phyloP scores from a whole-genome alignment of 2,329 filamentous ascomycete species.

The Cytospora paraplurivora region DNA sequence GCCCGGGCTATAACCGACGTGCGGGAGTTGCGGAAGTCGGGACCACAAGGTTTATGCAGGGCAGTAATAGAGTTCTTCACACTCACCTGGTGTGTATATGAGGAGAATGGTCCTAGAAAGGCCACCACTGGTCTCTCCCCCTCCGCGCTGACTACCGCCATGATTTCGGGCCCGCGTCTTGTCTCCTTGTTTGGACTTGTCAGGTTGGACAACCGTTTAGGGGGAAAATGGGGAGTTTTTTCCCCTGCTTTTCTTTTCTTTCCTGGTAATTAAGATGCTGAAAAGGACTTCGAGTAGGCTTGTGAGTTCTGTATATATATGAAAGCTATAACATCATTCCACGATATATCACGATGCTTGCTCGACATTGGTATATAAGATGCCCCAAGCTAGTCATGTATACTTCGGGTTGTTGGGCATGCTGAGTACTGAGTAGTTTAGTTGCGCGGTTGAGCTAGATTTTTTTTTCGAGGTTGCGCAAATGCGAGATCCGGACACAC shows the following conservation, averaged over 20 bases:
- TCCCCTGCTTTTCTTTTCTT: no score
- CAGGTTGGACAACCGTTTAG: no score
- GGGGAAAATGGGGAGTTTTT: neutral
- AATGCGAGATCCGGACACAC: conserved; percentile 6
- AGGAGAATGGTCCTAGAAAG: conserved; percentile 35
- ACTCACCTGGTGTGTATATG: conserved; percentile 36
- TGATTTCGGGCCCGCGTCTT: neutral
- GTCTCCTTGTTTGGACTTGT: neutral
- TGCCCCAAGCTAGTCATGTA: neutral
- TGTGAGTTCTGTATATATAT: neutral
- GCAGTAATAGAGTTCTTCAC: conserved; percentile 24
- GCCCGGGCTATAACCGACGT: no score
- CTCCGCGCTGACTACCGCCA: neutral
- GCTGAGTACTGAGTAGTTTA: neutral
- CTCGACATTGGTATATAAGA: neutral
- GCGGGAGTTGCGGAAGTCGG: no score
- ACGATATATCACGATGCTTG: neutral
- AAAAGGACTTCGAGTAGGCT: neutral
- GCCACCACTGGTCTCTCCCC: conserved; percentile 30
- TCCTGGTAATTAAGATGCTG: neutral
- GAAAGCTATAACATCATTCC: neutral
- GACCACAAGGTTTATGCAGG: neutral
- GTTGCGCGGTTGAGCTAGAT: conserved; percentile 3
- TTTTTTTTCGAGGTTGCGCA: conserved; percentile 9
- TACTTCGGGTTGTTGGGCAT: neutral